These are phyloP conservation scores for Paecilomyces fulvus DNA, from an alignment of 2,329 filamentous ascomycete species.

Conservation along the genomic window DNA sequence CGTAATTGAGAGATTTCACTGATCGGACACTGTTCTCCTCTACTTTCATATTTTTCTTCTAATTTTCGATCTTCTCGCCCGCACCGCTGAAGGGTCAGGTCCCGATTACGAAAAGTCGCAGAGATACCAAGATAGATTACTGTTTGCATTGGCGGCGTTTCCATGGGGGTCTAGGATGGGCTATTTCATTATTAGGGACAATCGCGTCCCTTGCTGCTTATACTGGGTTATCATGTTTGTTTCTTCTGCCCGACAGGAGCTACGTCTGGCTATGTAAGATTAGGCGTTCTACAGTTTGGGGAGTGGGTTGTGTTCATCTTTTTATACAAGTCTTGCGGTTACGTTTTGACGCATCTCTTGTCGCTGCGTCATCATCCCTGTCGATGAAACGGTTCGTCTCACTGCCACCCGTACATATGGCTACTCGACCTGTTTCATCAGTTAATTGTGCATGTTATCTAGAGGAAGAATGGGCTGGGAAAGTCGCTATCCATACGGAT, in stretches of 20 bases:
- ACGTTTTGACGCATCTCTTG: not conserved
- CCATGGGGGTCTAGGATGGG: not conserved
- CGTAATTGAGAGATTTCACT: not conserved
- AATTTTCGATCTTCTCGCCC: conserved; percentile 1
- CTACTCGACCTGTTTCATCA: not conserved
- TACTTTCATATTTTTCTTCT: not conserved
- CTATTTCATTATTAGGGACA: not conserved
- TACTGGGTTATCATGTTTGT: not conserved
- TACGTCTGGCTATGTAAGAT: not conserved
- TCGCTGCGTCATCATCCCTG: not conserved
- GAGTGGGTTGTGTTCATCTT: not conserved
- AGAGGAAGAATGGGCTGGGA: not conserved
- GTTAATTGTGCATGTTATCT: not conserved
- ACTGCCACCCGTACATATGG: not conserved
- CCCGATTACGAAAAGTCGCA: not conserved
- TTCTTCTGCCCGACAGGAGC: not conserved
- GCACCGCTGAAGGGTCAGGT: not conserved
- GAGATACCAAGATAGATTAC: conserved; percentile 9
- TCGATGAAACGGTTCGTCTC: not conserved
- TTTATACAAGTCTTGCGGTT: not conserved
- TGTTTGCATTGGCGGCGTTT: conserved; percentile 7
- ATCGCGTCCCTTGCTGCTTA: not conserved
- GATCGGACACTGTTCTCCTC: not conserved
- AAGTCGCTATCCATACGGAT: not conserved
- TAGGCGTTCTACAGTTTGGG: not conserved